Percentiles rank a stretch among this genome's conserved stretches.
These are phyloP conservation scores for Anastatica hierochuntica DNA, from an alignment of 345 rosid genomes.

Conservation along the genomic window DNA sequence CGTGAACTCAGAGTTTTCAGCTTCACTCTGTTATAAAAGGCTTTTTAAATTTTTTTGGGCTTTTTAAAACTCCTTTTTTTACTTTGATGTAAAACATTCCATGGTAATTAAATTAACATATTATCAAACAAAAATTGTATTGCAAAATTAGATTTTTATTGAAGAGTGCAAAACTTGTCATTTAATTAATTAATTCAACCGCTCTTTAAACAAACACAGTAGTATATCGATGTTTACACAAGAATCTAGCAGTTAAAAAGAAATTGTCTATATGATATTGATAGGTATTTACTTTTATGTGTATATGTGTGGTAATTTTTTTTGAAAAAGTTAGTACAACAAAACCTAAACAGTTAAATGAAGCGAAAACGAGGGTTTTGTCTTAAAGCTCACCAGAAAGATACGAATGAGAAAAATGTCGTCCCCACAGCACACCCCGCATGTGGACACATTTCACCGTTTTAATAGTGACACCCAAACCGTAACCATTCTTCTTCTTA, in stretches of 20 bases:
- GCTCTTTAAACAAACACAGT: no score
- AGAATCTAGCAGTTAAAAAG: background rate
- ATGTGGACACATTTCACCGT: constrained; percentile 47
- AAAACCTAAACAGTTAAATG: constrained; percentile 24
- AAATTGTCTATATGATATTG: background rate
- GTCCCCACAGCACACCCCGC: constrained; percentile 34
- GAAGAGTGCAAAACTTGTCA: no score
- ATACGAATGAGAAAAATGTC: constrained; percentile 24
- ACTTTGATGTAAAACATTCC: no score
- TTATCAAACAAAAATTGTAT: no score
- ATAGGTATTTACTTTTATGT: background rate
- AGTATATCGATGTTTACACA: background rate
- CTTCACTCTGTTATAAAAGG: no score
- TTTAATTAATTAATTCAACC: no score
- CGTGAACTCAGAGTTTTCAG: no score
- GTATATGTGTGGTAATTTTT: background rate
- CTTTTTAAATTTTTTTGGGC: no score
- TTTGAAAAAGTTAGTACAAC: constrained; percentile 10
- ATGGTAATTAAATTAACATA: no score
- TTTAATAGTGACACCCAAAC: constrained; percentile 30
- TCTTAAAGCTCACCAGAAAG: constrained; percentile 30
- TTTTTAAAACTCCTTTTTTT: no score
- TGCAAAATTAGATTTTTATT: no score
- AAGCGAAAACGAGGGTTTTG: constrained; percentile 31
- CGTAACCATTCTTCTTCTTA: constrained; percentile 23